phyloP scores from a whole-genome alignment of 352 stramenopile species.

The Phytophthora nicotianae region DNA sequence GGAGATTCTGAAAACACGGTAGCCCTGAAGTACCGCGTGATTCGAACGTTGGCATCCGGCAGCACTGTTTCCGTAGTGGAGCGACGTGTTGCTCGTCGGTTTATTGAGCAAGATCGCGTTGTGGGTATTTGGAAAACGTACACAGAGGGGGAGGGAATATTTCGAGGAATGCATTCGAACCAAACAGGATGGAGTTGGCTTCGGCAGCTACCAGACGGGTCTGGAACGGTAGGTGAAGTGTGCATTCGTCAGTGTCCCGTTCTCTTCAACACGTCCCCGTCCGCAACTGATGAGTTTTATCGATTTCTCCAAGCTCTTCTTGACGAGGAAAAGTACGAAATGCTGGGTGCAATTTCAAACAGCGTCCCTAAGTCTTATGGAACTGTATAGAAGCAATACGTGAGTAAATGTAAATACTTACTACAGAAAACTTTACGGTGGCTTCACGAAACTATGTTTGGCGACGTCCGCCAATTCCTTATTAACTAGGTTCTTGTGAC shows the following conservation, averaged over 20 bases:
- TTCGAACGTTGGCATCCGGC: neutral
- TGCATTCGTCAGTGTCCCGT: constrained; percentile 8
- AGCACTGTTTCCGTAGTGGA: constrained; percentile 4
- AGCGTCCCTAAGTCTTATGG: neutral
- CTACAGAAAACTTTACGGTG: too few species aligned
- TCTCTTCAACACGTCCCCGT: neutral
- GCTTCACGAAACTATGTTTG: too few species aligned
- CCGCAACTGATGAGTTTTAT: neutral
- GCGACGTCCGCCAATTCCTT: too few species aligned
- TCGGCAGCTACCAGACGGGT: neutral
- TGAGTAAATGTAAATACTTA: too few species aligned
- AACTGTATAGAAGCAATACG: neutral
- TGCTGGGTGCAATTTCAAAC: neutral
- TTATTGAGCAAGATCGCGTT: constrained; percentile 7
- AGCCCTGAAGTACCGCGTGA: constrained; percentile 4
- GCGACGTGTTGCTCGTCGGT: constrained; percentile 4
- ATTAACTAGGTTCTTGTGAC: too few species aligned
- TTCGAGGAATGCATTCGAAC: constrained; percentile 9
- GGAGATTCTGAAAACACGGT: neutral
- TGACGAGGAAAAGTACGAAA: neutral
- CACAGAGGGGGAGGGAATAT: constrained; percentile 12
- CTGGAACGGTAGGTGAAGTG: neutral
- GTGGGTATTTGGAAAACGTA: constrained; percentile 8
- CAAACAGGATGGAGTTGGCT: constrained; percentile 8
- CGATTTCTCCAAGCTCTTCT: neutral